Evolutionary conservation across 2,329 filamentous ascomycete genomes (phyloP), one percentile per base, ranked within the genome.

Genomic region (Botryosphaeria dothidea): DNA sequence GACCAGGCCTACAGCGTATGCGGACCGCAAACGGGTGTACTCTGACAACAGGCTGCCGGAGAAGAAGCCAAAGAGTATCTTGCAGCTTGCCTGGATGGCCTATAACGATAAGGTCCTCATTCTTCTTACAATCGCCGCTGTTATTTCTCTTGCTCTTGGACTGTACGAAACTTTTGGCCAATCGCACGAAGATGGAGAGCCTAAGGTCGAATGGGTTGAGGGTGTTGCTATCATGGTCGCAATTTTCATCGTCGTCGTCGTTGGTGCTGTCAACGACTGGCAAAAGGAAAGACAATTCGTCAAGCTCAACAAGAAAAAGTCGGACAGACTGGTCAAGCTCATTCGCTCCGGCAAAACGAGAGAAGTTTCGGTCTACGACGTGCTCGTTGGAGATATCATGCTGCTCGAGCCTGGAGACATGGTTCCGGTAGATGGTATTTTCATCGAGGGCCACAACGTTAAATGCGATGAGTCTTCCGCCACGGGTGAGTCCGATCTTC

Each of bases 251-350:
- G 91, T 93, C 52, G 89, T 93, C 3, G 76, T 90, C 21, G 91
- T 92, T 21, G 91, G 90, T 67, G 90, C 91, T n/a, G 80, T 88
- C 36, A 93, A 92, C 69, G 91, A 93, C 73, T 93, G 88, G 84
- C 91, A 93, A 71, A 93, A 93, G 76, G 91, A 93, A 74, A 85
- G 89, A 51, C 90, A 92, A 71, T 93, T 93, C 71, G 89, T 91
- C 43, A 92, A 92, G 75, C 80, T 93, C 66, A 93, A 93, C 77
- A 87, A 87, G 75, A 92, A 92, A 73, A 93, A 93, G 75, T 88
- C 92, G 57, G 88, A 92, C 72, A 85, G 91, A 34, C 80, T 85
- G 57, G 87, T 94, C 69, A 92, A 92, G 67, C 88, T 92, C 9
- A 81, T 91, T 60, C 88, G 92, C n/a, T 93, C 90, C 1, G 92